Conservation (phyloP, 805 yeast species). For the Limtongia smithiae region DNA sequence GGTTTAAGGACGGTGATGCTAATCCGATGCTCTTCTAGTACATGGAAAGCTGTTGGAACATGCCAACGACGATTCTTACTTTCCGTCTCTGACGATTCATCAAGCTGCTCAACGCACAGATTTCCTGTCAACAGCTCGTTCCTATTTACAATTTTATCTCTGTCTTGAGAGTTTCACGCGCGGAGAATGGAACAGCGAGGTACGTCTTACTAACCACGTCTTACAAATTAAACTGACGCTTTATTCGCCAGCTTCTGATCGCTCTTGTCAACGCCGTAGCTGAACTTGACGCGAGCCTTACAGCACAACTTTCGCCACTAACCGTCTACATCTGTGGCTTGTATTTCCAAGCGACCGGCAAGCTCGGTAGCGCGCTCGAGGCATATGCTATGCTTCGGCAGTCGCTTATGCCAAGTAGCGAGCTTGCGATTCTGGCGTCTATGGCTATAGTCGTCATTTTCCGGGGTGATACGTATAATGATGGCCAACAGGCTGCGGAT, state of each 20-base stretch:
- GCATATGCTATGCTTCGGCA: slow-evolving; percentile 4
- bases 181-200: slow-evolving; percentile 14
- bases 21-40: too few relatives aligned
- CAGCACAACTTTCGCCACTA: slow-evolving; percentile 6
- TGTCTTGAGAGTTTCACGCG: slow-evolving; percentile 20
- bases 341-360: slow-evolving; percentile 27
- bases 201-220: not conserved
- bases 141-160: slow-evolving; percentile 4
- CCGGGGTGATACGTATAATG: not conserved
- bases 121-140: slow-evolving; percentile 3
- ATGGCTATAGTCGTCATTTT: slow-evolving; percentile 6
- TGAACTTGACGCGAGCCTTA: not conserved
- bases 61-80: not conserved
- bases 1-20: not conserved
- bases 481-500: not conserved
- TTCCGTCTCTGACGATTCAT: slow-evolving; percentile 7
- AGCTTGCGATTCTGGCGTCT: slow-evolving; percentile 12
- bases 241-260: not conserved
- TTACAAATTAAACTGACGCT: not conserved
- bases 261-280: slow-evolving; percentile 2
- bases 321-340: slow-evolving; percentile 20
- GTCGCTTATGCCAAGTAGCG: slow-evolving; percentile 4
- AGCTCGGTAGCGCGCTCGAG: slow-evolving; percentile 16
- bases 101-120: slow-evolving; percentile 9
- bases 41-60: not conserved